phyloP scores from a whole-genome alignment of 139 green algal species.

The Coelastrella sp. region DNA sequence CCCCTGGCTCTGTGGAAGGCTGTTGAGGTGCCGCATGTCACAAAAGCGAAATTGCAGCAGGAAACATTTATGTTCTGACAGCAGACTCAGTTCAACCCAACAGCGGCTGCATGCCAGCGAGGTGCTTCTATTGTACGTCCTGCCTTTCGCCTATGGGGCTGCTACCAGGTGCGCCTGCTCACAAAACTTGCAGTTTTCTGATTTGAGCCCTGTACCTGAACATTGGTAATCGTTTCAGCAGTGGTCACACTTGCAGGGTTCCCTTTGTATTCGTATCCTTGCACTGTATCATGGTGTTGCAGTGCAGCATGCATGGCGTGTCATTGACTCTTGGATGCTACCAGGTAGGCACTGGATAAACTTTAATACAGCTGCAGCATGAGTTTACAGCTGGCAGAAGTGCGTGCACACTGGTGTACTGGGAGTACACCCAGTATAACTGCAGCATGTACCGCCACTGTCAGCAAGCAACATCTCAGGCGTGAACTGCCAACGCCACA shows the following conservation, averaged over 20 bases:
- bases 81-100: background rate
- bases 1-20: too few relatives aligned
- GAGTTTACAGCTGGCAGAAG: too few relatives aligned
- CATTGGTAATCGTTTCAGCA: background rate
- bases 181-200: background rate
- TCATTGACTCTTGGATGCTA: background rate
- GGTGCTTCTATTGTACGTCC: background rate
- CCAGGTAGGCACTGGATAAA: background rate
- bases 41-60: too few relatives aligned
- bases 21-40: too few relatives aligned
- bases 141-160: slow-evolving; percentile 14
- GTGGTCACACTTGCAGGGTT: background rate
- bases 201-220: background rate
- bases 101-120: background rate
- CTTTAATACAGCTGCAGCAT: too few relatives aligned
- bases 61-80: background rate
- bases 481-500: too few relatives aligned
- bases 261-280: slow-evolving; percentile 14
- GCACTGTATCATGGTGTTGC: background rate
- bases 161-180: slow-evolving; percentile 11
- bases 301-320: background rate
- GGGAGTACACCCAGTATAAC: too few relatives aligned
- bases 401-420: too few relatives aligned
- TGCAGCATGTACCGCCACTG: too few relatives aligned
- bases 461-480: too few relatives aligned